Percentiles rank a stretch among this genome's conserved stretches.
These are phyloP conservation scores for Tulasnella sp. DNA, from an alignment of 768 basidiomycete species.

Conservation along the genomic window DNA sequence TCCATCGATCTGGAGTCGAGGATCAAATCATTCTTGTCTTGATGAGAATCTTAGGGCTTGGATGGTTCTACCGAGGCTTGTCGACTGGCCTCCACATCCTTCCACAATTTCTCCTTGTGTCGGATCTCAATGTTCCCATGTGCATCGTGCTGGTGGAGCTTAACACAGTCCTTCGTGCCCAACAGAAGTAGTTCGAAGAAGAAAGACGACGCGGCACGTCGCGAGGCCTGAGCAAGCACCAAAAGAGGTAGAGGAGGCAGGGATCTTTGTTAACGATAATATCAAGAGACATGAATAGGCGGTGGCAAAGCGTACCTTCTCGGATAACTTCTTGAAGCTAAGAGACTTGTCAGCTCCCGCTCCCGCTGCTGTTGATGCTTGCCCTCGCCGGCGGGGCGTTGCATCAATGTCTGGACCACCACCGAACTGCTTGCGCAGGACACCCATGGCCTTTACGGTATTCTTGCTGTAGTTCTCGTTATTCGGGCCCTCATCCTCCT, in stretches of 20 bases:
- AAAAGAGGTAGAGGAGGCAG: too few relatives aligned
- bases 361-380: slow-evolving; percentile 24
- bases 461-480: slow-evolving; percentile 60
- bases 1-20: too few relatives aligned
- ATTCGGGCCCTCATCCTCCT: slow-evolving; percentile 19
- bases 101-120: slow-evolving; percentile 79
- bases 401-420: slow-evolving; percentile 28
- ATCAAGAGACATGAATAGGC: not conserved
- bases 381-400: slow-evolving; percentile 18
- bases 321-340: slow-evolving; percentile 67
- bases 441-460: slow-evolving; percentile 68
- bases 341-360: slow-evolving; percentile 44
- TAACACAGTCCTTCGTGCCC: slow-evolving; percentile 83
- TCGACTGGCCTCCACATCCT: slow-evolving; percentile 24
- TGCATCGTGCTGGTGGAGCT: slow-evolving; percentile 47
- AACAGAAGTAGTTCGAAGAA: slow-evolving; percentile 97
- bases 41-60: not conserved
- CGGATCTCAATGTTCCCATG: slow-evolving; percentile 72
- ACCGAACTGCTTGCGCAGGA: slow-evolving; percentile 63
- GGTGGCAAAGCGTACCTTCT: slow-evolving; percentile 46
- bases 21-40: too few relatives aligned
- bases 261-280: too few relatives aligned
- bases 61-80: not conserved
- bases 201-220: slow-evolving; percentile 87
- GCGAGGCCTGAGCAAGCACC: slow-evolving; percentile 49